These are phyloP conservation scores for Aspergillus sp. DNA, from an alignment of 2,329 filamentous ascomycete genomes.

Conservation along the genomic window DNA sequence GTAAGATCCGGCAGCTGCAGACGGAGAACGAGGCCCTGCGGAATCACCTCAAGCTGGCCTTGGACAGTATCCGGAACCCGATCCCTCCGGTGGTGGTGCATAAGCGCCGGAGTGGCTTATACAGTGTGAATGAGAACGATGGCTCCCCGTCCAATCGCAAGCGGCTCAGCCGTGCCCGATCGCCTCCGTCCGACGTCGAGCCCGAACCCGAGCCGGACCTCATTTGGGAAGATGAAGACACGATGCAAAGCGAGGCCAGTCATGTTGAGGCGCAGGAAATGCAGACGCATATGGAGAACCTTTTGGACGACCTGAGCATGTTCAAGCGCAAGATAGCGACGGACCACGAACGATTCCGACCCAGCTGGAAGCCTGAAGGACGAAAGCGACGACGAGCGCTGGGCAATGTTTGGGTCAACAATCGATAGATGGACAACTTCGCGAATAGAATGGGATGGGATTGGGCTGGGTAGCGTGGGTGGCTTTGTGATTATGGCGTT, in stretches of 20 bases:
- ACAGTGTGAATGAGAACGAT: constrained; percentile 59
- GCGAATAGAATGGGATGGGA: background rate
- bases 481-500: constrained; percentile 9
- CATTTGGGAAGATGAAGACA: constrained; percentile 55
- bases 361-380: constrained; percentile 25
- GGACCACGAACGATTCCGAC: constrained; percentile 56
- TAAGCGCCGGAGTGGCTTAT: constrained; percentile 38
- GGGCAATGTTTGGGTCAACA: constrained; percentile 32
- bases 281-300: constrained; percentile 81
- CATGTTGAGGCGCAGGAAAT: constrained; percentile 60
- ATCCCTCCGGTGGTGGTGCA: constrained; percentile 61
- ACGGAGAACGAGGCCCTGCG: constrained; percentile 89
- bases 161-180: constrained; percentile 41
- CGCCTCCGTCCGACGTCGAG: constrained; percentile 31
- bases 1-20: constrained; percentile 86
- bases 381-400: constrained; percentile 36
- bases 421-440: constrained; percentile 18
- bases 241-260: constrained; percentile 50
- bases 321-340: constrained; percentile 86
- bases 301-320: constrained; percentile 76
- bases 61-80: constrained; percentile 86
- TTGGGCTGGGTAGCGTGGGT: background rate
- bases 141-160: constrained; percentile 54
- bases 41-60: constrained; percentile 81
- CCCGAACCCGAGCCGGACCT: constrained; percentile 39